Conservation (phyloP, 2,329 filamentous ascomycete genomes). For the Diaporthe citriasiana region DNA sequence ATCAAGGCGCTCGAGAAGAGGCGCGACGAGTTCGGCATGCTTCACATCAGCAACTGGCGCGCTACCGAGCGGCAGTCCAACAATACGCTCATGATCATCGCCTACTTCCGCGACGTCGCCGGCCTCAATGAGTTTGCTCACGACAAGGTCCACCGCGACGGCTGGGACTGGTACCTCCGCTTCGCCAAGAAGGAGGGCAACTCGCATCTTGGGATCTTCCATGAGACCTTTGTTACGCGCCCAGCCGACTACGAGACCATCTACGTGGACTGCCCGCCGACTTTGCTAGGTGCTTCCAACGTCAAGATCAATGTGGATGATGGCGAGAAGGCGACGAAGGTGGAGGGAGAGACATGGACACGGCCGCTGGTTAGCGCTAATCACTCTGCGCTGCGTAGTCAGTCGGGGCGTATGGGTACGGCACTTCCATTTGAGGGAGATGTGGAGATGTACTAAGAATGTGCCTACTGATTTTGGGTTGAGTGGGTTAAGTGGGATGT, state of each 20-base stretch:
- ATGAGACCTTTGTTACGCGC: conserved; percentile 66
- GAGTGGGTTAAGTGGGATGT: too few species aligned
- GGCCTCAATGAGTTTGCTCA: conserved; percentile 67
- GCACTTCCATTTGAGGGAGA: conserved; percentile 1
- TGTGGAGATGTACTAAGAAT: background rate
- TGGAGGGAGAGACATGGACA: conserved; percentile 50
- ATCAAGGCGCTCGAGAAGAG: conserved; percentile 51
- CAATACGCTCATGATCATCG: conserved; percentile 57
- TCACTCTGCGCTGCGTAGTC: conserved; percentile 51
- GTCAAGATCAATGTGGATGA: conserved; percentile 42
- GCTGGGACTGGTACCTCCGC: conserved; percentile 64
- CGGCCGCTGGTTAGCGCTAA: conserved; percentile 53
- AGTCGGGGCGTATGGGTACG: conserved; percentile 51
- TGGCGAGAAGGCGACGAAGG: conserved; percentile 44
- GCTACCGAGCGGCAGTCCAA: conserved; percentile 52
- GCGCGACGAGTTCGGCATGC: conserved; percentile 61
- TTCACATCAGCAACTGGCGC: conserved; percentile 46
- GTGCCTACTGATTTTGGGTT: background rate
- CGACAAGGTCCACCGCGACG: conserved; percentile 60
- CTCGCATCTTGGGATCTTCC: conserved; percentile 64
- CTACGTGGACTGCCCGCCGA: conserved; percentile 60
- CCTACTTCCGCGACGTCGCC: conserved; percentile 66
- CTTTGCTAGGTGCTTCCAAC: conserved; percentile 52
- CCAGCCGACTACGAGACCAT: conserved; percentile 64
- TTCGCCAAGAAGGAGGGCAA: conserved; percentile 47